Percentiles rank a stretch among this genome's conserved stretches.
Evolutionary conservation across 805 yeast genomes (phyloP).

Genomic region (Yarrowia porcina): DNA sequence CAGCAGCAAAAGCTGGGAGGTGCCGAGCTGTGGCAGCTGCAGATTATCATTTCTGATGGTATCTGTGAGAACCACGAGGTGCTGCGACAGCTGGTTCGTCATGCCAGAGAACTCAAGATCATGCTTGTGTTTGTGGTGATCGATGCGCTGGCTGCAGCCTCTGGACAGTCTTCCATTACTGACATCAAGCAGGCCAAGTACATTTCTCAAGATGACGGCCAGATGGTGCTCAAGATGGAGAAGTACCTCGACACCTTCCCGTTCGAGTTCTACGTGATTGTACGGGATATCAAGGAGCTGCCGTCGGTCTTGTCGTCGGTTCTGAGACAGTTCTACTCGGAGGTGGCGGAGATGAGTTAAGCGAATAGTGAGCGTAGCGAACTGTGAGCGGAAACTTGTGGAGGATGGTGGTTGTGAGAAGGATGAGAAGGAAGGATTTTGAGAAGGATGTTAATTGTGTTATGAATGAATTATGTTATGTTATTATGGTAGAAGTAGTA

Average conservation of each 20-base stretch:
- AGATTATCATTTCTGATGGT: conserved; percentile 93
- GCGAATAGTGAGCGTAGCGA: background rate
- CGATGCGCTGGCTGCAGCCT: conserved; percentile 62
- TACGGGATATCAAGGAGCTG: conserved; percentile 78
- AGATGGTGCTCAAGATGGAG: conserved; percentile 72
- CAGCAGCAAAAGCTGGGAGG: conserved; percentile 47
- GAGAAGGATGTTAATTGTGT: conserved; percentile 4
- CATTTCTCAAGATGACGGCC: conserved; percentile 54
- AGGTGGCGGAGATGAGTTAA: conserved; percentile 45
- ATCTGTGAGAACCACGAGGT: conserved; percentile 92
- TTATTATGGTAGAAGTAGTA: background rate
- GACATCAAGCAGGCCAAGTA: conserved; percentile 94
- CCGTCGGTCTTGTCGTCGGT: conserved; percentile 90
- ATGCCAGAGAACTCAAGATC: conserved; percentile 85
- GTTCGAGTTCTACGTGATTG: conserved; percentile 94
- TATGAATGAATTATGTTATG: background rate
- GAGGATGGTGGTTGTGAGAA: background rate
- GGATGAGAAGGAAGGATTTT: background rate
- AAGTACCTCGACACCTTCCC: conserved; percentile 92
- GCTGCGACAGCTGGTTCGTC: conserved; percentile 77
- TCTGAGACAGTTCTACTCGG: conserved; percentile 86
- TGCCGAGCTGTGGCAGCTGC: conserved; percentile 82
- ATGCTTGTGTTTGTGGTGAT: conserved; percentile 94
- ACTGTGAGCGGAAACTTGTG: background rate
- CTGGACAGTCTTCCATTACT: conserved; percentile 65